phyloP scores from a whole-genome alignment of 2,329 filamentous ascomycete species.

The Orbilia blumenaviensis region DNA sequence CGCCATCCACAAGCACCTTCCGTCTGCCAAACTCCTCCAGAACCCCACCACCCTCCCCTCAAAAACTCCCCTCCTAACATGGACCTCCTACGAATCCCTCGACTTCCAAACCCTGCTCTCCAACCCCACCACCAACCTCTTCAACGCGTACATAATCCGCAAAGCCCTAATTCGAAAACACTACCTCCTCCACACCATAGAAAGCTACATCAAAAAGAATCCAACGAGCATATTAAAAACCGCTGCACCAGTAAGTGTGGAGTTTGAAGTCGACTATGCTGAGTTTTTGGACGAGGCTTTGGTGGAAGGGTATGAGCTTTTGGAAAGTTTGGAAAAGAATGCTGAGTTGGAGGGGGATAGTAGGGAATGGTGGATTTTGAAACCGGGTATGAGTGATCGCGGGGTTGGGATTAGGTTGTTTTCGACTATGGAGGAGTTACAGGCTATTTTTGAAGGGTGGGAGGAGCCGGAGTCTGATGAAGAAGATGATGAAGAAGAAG shows the following conservation, averaged over 20 bases:
- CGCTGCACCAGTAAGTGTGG: constrained; percentile 79
- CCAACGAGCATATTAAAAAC: constrained; percentile 73
- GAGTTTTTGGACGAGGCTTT: constrained; percentile 96
- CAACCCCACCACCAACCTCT: constrained; percentile 71
- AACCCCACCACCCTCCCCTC: constrained; percentile 12
- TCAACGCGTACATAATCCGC: constrained; percentile 93
- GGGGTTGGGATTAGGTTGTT: constrained; percentile 94
- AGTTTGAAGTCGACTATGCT: constrained; percentile 94
- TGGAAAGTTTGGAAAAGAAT: constrained; percentile 79
- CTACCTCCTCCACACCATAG: constrained; percentile 83
- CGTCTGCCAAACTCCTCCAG: constrained; percentile 60
- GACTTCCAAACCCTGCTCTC: constrained; percentile 79
- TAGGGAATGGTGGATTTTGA: constrained; percentile 95
- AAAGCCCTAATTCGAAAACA: constrained; percentile 98
- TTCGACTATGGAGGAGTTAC: constrained; percentile 82
- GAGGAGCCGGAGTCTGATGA: constrained; percentile 76
- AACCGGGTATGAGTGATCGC: constrained; percentile 96
- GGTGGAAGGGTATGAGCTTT: constrained; percentile 86
- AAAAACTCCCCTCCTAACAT: constrained; percentile 71
- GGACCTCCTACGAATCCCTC: constrained; percentile 84
- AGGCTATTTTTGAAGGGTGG: constrained; percentile 89
- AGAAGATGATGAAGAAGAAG: constrained; percentile 70
- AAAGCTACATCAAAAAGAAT: constrained; percentile 86
- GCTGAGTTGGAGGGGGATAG: constrained; percentile 62
- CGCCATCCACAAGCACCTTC: constrained; percentile 70